Base-by-base conservation (phyloP, 164 flowering plant genomes). In the Sextonia rubra region DNA sequence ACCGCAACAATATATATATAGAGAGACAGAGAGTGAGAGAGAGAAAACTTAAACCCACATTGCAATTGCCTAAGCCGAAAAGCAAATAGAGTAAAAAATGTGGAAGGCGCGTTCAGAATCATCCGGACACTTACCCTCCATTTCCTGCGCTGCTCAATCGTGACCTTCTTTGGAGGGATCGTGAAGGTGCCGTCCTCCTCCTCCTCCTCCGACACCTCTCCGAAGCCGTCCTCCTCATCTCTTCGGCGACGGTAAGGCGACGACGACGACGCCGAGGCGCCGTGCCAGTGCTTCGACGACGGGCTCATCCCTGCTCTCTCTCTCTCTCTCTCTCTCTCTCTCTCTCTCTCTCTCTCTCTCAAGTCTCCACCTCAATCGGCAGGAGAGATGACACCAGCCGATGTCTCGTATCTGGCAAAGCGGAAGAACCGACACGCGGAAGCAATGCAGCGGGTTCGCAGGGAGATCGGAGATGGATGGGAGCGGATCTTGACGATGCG, bases 81-180 rank as follows among this genome's bases (percentile, higher is more conserved):
- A 47, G 11, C 49, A 12, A 47, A 47, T 7, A 47, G 12, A 6
- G 49, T 7, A 52, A 52, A 14, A 52, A 52, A 3, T 52, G n/a
- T 15, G n/a, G 58, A 52, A 37, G 67, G 14, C 0, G 20, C 37
- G 67, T 26, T 64, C 20, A 12, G 67, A 8, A 61, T 6, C 44
- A n/a, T n/a, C n/a, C n/a, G 12, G 12, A 15, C 14, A 25, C 58
- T 0, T 52, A 52, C 67, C 67, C 67, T 26, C 67, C 67, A 64
- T 29, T 27, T 26, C 44, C 18, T 64, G 37, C 14, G 67, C 44
- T 17, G 37, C 14, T 64, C 44, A 44, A 64, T 64, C 11, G 37
- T 25, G n/a, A 32, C 67, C 4, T 64, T 64, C 44, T 64, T 64
- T 9, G 67, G n/a, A 27, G 67, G 67, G 20, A 64, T 64, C 8